Base-by-base conservation (phyloP, 2,329 filamentous ascomycete species). In the Aspergillus sp. region DNA sequence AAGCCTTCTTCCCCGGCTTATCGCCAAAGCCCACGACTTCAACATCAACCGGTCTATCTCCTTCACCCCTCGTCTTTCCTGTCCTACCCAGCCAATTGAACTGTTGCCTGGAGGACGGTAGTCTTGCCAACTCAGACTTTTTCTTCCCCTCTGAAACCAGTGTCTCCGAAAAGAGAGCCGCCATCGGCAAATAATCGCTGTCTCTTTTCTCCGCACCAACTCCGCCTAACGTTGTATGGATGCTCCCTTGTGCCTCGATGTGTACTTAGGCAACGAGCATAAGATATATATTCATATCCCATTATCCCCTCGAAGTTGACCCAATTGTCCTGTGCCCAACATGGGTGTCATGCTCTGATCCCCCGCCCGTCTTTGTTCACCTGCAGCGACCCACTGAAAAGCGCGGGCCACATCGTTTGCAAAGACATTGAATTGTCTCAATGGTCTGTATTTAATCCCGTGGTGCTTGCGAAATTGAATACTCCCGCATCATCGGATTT, bases 1-100 rank as follows among this genome's bases (percentile, higher is more conserved):
- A 60, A 60, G 58, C 50, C 58, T 53, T 54, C 43, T n/a, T 50
- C 51, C 58, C 58, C 51, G 54, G 55, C 58, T 60, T 60, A 60
- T 60, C 58, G 50, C 49, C n/a, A 49, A 32, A 54, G 43, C 58
- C 36, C 54, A 60, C 57, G 48, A 47, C 53, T 41, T 58, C 56
- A 34, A 45, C 43, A 42, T 30, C 24, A 51, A 48, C 26, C 8
- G 26, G 26, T 30, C 24, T 45, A 30, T 48, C 38, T 30, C 18
- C 38, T 41, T 41, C 49, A 22, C 48, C 48, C 50, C 32, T 24
- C 26, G 17, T 36, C 18, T 26, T n/a, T 42, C 38, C 11, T 20
- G 12, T 24, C 30, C 42, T 48, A n/a, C 30, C 34, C 34, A 39
- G 48, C 48, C 48, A 50, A 30, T 45, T 38, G 22, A 30, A 26